phyloP scores from a whole-genome alignment of 345 rosid species.

The Jatropha curcas region DNA sequence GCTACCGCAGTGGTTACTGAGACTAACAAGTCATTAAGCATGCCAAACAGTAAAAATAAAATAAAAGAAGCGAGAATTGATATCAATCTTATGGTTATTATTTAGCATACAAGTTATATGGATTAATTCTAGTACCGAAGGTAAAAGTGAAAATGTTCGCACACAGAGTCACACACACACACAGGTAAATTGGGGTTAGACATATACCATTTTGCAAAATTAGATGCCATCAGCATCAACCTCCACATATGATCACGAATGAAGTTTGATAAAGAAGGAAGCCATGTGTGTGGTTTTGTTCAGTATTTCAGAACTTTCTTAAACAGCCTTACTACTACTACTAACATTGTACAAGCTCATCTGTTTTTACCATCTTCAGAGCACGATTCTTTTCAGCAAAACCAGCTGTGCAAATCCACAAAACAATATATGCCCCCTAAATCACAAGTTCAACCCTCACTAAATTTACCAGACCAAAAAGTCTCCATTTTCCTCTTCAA shows the following conservation, averaged over 20 bases:
- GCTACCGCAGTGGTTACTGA: neutral
- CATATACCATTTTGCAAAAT: constrained; percentile 6
- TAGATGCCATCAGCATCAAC: neutral
- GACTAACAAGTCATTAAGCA: neutral
- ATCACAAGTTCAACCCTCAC: neutral
- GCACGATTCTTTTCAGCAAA: neutral
- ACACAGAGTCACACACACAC: neutral
- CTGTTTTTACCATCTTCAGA: neutral
- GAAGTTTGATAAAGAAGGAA: neutral
- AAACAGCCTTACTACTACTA: neutral
- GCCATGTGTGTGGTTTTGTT: neutral
- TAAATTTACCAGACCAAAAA: constrained; percentile 17
- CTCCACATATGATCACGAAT: neutral
- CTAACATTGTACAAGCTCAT: neutral
- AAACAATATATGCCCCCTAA: neutral
- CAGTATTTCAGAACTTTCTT: constrained; percentile 2
- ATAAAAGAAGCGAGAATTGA: neutral
- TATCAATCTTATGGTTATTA: neutral
- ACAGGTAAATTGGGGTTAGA: neutral
- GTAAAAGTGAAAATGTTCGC: neutral
- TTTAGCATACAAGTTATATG: neutral
- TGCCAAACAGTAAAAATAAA: neutral
- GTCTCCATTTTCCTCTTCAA: constrained; percentile 25
- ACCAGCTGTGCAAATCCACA: neutral
- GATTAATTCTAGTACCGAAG: neutral